Conservation (phyloP, 2,329 filamentous ascomycete genomes). For the Chrysoporthe cubensis region DNA sequence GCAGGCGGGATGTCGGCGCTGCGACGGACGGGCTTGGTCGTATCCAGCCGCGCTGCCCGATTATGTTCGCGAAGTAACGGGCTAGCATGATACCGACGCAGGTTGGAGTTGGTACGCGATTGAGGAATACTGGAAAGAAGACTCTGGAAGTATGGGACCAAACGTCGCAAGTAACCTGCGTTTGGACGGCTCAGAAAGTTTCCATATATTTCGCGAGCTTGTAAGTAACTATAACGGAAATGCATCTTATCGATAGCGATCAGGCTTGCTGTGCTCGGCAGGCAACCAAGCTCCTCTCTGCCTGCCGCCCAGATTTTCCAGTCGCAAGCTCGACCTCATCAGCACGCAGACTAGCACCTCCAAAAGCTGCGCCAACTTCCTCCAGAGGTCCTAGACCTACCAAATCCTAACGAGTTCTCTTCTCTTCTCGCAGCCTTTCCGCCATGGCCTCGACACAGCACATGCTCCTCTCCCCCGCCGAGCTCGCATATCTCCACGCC, state of each 20-base stretch:
- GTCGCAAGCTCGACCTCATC: constrained; percentile 6
- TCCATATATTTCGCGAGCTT: no score
- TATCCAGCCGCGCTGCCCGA: background rate
- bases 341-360: background rate
- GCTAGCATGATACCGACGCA: background rate
- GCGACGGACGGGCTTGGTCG: background rate
- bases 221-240: background rate
- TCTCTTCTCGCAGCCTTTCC: background rate
- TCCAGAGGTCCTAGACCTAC: background rate
- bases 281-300: constrained; percentile 9
- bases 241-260: constrained; percentile 7
- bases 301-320: constrained; percentile 25
- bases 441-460: constrained; percentile 68
- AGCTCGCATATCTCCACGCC: constrained; percentile 92
- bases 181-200: no score
- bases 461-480: constrained; percentile 86
- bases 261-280: constrained; percentile 3
- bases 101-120: background rate
- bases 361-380: background rate
- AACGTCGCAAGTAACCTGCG: background rate
- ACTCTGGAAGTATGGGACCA: background rate
- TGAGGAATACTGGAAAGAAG: background rate
- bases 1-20: background rate
- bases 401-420: background rate
- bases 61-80: background rate